Percentiles rank a stretch among this genome's conserved stretches.
Evolutionary conservation across 2,329 filamentous ascomycete genomes (phyloP).

Genomic region (Sclerotinia minor): DNA sequence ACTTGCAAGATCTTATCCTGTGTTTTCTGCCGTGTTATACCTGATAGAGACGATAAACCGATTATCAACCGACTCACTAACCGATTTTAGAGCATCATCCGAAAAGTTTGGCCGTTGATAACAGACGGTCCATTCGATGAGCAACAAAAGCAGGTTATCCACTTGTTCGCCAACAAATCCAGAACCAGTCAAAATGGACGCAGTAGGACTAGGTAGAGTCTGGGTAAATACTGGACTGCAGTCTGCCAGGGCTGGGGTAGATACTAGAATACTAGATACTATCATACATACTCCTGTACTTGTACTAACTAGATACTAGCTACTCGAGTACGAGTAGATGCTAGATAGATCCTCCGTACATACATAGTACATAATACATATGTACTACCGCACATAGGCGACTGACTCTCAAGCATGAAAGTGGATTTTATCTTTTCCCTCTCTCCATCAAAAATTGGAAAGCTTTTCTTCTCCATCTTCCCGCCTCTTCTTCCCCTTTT

Average conservation of each 20-base stretch:
- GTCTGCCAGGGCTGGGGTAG: too few relatives aligned
- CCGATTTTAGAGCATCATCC: background rate
- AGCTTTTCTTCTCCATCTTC: background rate
- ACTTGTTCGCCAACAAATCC: constrained; percentile 3
- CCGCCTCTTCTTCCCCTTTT: background rate
- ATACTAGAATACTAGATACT: too few relatives aligned
- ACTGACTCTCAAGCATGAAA: background rate
- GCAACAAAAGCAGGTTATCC: background rate
- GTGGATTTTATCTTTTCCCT: constrained; percentile 1
- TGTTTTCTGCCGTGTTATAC: background rate
- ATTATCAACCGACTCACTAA: background rate
- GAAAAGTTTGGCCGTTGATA: background rate
- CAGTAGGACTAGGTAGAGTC: background rate
- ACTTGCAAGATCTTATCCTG: background rate
- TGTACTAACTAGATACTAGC: too few relatives aligned
- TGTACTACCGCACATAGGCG: too few relatives aligned
- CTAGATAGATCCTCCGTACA: background rate
- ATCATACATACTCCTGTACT: too few relatives aligned
- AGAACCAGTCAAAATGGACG: background rate
- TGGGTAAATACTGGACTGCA: too few relatives aligned
- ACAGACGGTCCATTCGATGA: constrained; percentile 1
- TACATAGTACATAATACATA: background rate
- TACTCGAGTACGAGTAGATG: too few relatives aligned
- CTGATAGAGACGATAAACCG: background rate
- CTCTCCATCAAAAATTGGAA: background rate